Conservation (phyloP, 2,329 filamentous ascomycete species). For the Aspergillus proliferans region DNA sequence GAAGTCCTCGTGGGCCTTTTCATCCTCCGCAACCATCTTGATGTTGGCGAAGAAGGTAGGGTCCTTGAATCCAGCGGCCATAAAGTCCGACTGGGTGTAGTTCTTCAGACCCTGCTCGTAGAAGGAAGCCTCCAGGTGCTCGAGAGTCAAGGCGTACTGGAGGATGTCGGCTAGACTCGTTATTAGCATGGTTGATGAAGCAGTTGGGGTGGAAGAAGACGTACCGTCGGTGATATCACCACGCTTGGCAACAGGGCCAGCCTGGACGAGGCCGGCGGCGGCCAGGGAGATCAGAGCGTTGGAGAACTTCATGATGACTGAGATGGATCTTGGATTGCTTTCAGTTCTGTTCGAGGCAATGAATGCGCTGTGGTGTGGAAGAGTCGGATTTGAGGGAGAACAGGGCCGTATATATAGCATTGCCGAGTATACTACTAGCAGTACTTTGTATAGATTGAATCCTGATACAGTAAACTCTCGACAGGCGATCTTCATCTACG, state of each 20-base stretch:
- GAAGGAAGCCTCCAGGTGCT: conserved; percentile 57
- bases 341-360: too few relatives aligned
- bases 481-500: background rate
- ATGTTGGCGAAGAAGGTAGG: conserved; percentile 53
- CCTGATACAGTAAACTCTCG: background rate
- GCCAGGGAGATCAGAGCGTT: conserved; percentile 6
- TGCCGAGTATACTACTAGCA: background rate
- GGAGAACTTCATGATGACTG: conserved; percentile 8
- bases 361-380: too few relatives aligned
- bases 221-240: conserved; percentile 8
- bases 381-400: too few relatives aligned
- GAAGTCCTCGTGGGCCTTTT: conserved; percentile 53
- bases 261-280: conserved; percentile 5
- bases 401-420: conserved; percentile 16
- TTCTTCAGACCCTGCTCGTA: conserved; percentile 56
- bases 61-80: conserved; percentile 45
- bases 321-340: too few relatives aligned
- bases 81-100: conserved; percentile 50
- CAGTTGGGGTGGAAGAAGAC: background rate
- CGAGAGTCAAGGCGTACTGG: conserved; percentile 34
- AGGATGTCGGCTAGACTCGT: conserved; percentile 12
- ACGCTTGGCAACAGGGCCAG: conserved; percentile 7
- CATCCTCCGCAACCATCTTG: conserved; percentile 51
- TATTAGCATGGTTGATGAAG: background rate
- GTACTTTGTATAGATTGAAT: background rate